phyloP scores from a whole-genome alignment of 2,329 filamentous ascomycete genomes.

The Phialemoniopsis sp. region DNA sequence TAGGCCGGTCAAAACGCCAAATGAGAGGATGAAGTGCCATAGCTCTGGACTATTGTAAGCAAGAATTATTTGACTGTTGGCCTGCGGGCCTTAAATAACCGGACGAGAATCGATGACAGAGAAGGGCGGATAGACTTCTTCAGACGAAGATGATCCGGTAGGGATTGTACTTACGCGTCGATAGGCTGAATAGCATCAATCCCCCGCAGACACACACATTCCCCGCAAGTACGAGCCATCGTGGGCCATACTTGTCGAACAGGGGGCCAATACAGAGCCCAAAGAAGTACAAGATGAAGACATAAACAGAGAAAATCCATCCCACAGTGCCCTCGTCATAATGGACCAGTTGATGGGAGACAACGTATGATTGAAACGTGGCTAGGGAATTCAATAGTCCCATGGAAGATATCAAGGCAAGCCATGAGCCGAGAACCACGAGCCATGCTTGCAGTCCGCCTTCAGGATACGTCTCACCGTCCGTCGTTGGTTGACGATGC shows the following conservation, averaged over 20 bases:
- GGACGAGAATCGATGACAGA: no score
- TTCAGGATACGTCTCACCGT: constrained; percentile 69
- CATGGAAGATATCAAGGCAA: constrained; percentile 55
- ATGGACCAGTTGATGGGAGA: constrained; percentile 53
- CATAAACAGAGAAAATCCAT: constrained; percentile 67
- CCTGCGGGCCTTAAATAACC: no score
- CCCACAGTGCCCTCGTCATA: constrained; percentile 56
- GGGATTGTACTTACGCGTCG: constrained; percentile 35
- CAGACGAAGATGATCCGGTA: no score
- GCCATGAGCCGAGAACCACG: constrained; percentile 63
- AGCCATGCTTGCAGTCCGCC: constrained; percentile 61
- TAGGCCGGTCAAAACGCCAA: constrained; percentile 58
- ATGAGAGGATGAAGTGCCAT: constrained; percentile 66
- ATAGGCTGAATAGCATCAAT: constrained; percentile 52
- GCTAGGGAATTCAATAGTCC: constrained; percentile 62
- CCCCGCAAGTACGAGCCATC: constrained; percentile 22
- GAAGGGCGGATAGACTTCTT: no score
- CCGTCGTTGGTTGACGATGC: no score
- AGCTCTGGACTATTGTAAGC: constrained; percentile 37
- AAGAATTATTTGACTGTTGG: neutral
- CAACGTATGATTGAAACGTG: constrained; percentile 59
- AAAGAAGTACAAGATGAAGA: constrained; percentile 66
- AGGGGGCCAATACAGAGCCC: constrained; percentile 67
- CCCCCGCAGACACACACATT: constrained; percentile 17
- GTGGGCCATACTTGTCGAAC: constrained; percentile 64